Evolutionary conservation across 495 filamentous ascomycete species (phyloP).

Genomic region (Xylaria longipes): DNA sequence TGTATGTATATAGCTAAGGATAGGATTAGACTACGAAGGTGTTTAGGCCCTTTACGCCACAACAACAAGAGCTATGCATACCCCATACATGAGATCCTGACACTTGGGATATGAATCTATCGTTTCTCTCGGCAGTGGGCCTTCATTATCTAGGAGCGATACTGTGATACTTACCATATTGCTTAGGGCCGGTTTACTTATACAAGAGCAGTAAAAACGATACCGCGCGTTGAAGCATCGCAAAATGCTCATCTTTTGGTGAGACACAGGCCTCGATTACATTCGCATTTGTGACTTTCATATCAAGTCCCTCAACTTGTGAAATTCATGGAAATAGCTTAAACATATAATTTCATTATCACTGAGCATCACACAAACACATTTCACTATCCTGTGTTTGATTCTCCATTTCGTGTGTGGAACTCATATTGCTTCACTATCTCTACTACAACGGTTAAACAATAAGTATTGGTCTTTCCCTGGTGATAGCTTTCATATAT

Average conservation of each 20-base stretch:
- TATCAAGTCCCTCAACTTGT: neutral
- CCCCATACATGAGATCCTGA: too few species aligned
- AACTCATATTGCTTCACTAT: neutral
- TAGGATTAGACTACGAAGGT: too few species aligned
- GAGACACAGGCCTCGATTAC: neutral
- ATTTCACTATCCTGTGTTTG: neutral
- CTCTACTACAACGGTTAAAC: neutral
- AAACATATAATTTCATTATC: neutral
- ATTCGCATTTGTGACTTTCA: neutral
- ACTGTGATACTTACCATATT: neutral
- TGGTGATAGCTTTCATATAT: neutral
- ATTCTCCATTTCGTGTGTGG: neutral
- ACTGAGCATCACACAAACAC: neutral
- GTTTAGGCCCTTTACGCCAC: too few species aligned
- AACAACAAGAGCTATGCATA: too few species aligned
- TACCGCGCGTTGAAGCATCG: neutral
- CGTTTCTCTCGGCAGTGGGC: neutral
- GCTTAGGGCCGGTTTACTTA: too few species aligned
- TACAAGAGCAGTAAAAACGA: neutral
- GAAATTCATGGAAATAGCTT: neutral
- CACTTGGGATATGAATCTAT: neutral
- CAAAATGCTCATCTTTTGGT: neutral
- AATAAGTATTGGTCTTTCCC: neutral
- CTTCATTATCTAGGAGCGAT: neutral
- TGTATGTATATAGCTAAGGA: too few species aligned